phyloP scores from a whole-genome alignment of 768 basidiomycete species.

The Omphalotus guepiniiformis region DNA sequence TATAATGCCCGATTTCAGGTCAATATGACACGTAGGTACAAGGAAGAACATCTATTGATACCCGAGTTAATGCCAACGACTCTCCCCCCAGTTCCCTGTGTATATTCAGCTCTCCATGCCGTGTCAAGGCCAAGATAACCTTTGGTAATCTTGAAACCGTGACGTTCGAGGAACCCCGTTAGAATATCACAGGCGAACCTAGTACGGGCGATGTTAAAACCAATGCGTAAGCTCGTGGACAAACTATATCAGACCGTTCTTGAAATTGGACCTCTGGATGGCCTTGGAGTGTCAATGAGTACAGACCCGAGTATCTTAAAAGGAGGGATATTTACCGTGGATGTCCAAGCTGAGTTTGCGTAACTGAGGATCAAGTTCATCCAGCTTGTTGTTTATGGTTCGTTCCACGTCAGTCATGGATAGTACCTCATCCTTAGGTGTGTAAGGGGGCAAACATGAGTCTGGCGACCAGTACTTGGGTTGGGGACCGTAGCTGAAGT shows the following conservation, averaged over 20 bases:
- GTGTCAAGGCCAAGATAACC: constrained; percentile 70
- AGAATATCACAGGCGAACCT: constrained; percentile 73
- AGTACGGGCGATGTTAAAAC: constrained; percentile 5
- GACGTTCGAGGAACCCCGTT: constrained; percentile 58
- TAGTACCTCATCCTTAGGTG: neutral
- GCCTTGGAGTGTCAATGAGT: constrained; percentile 28
- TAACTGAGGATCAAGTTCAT: constrained; percentile 47
- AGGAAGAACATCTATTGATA: constrained; percentile 36
- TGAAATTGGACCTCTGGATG: constrained; percentile 66
- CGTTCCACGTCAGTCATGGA: constrained; percentile 15
- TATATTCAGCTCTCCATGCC: constrained; percentile 75
- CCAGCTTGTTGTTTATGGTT: constrained; percentile 51
- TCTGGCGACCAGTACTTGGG: constrained; percentile 22
- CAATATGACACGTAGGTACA: neutral
- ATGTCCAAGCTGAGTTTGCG: constrained; percentile 66
- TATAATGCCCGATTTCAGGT: neutral
- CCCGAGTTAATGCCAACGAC: constrained; percentile 78
- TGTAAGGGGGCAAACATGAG: constrained; percentile 7
- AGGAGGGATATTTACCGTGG: constrained; percentile 46
- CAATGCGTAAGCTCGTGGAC: constrained; percentile 8
- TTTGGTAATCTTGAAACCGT: constrained; percentile 67
- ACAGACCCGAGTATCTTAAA: neutral
- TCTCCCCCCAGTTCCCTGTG: constrained; percentile 53
- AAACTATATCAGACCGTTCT: constrained; percentile 39
- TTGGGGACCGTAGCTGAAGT: constrained; percentile 33